Evolutionary conservation across 1,139 yeast genomes (phyloP).

Genomic region (Magnusiomyces tetraspermus): DNA sequence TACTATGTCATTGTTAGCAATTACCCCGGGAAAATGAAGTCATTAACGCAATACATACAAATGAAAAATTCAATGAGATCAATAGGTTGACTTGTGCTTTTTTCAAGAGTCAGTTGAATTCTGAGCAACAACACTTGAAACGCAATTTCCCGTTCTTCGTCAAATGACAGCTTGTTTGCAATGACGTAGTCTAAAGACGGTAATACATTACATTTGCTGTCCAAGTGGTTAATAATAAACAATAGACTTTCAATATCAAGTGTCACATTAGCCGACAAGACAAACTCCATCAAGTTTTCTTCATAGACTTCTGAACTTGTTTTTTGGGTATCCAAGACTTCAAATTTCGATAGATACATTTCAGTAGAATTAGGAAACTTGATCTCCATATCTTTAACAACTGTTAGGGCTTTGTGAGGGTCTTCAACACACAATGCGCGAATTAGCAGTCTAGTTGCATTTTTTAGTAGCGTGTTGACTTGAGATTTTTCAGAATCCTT

Average conservation of each 20-base stretch:
- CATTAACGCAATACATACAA: conserved; percentile 6
- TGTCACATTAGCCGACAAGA: conserved; percentile 10
- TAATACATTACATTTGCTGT: conserved; percentile 12
- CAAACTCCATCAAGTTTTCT: conserved; percentile 15
- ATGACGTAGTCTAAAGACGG: conserved; percentile 14
- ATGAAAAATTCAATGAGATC: conserved; percentile 13
- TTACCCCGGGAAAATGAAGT: neutral
- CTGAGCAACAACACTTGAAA: conserved; percentile 9
- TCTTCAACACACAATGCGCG: conserved; percentile 11
- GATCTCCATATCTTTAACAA: conserved; percentile 15
- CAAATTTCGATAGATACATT: conserved; percentile 14
- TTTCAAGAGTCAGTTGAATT: conserved; percentile 12
- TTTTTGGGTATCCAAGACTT: conserved; percentile 12
- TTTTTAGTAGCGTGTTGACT: conserved; percentile 3
- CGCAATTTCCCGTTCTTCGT: conserved; percentile 7
- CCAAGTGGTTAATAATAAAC: conserved; percentile 14
- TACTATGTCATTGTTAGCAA: too few species aligned
- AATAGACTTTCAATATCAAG: conserved; percentile 13
- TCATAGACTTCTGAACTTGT: conserved; percentile 10
- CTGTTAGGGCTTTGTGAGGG: conserved; percentile 12
- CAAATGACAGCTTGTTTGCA: conserved; percentile 10
- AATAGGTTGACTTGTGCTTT: neutral
- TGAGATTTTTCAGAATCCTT: neutral
- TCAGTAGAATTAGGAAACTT: conserved; percentile 14
- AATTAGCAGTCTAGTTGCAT: conserved; percentile 11